A percentile compares a stretch with the other conserved stretches of the same genome.
These are phyloP conservation scores for Eucalyptus pumila DNA, from an alignment of 345 rosid genomes.

Conservation along the genomic window DNA sequence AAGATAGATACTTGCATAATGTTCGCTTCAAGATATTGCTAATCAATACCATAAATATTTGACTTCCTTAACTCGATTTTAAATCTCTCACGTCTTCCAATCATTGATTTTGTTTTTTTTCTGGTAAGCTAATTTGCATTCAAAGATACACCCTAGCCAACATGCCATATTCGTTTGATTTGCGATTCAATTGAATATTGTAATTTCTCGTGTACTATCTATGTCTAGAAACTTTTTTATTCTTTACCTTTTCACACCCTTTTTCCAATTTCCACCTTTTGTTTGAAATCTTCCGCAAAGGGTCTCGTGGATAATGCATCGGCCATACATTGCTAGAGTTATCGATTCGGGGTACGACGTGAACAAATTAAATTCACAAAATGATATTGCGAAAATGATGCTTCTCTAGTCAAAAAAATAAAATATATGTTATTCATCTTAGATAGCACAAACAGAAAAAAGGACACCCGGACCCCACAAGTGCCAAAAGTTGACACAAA, in stretches of 20 bases:
- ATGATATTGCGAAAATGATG: background rate
- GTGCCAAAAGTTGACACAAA: too few species aligned
- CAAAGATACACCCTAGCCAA: background rate
- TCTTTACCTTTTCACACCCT: background rate
- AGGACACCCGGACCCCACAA: rapidly evolving
- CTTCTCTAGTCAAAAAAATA: background rate
- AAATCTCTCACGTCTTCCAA: background rate
- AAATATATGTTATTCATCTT: background rate
- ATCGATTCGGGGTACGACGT: background rate
- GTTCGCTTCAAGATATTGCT: background rate
- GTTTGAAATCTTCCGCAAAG: background rate
- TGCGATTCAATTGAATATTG: background rate
- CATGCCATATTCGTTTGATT: background rate
- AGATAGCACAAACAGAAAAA: background rate
- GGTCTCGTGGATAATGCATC: background rate
- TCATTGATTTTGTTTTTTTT: background rate
- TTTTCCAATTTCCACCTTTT: background rate
- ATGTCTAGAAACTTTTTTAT: background rate
- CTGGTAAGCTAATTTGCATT: background rate
- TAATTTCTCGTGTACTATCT: background rate
- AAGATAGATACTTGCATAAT: background rate
- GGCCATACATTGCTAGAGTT: background rate
- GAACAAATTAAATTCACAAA: background rate
- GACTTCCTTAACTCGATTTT: background rate
- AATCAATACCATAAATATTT: background rate